A percentile compares a stretch with the other conserved stretches of the same genome.
These are phyloP conservation scores for Verticillium nonalfalfae DNA, from an alignment of 2,329 filamentous ascomycete genomes.

Conservation along the genomic window DNA sequence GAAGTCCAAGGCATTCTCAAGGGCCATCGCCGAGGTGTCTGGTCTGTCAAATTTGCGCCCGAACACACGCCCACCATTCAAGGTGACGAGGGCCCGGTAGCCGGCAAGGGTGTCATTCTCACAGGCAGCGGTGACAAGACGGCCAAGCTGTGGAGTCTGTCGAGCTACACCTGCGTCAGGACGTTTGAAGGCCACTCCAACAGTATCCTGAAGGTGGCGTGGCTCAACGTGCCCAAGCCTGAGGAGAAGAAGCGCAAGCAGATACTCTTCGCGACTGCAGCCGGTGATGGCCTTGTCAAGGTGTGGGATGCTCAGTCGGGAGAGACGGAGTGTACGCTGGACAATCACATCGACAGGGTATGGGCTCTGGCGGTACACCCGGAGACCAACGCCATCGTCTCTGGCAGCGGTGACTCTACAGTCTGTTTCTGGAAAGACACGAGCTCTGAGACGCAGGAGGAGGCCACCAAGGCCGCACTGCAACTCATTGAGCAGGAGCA, in stretches of 20 bases:
- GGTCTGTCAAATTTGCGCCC: constrained; percentile 89
- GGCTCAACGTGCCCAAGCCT: constrained; percentile 56
- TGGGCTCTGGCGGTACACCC: constrained; percentile 80
- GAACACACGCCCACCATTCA: constrained; percentile 67
- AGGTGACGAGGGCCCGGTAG: constrained; percentile 64
- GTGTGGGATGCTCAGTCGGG: constrained; percentile 87
- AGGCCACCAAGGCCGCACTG: constrained; percentile 66
- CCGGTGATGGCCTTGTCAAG: constrained; percentile 91
- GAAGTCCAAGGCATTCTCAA: constrained; percentile 86
- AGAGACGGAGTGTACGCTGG: constrained; percentile 81
- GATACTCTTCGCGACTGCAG: constrained; percentile 76
- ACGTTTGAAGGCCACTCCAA: constrained; percentile 97
- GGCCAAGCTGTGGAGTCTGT: constrained; percentile 87
- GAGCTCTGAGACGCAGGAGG: constrained; percentile 70
- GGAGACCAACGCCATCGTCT: constrained; percentile 67
- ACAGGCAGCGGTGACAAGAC: constrained; percentile 96
- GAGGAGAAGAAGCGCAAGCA: constrained; percentile 50
- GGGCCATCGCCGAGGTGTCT: constrained; percentile 91
- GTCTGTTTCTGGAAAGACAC: constrained; percentile 96
- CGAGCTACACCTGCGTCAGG: constrained; percentile 85
- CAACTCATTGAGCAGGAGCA: constrained; percentile 91
- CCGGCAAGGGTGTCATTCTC: constrained; percentile 74
- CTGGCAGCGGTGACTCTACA: constrained; percentile 86
- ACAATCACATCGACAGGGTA: constrained; percentile 94
- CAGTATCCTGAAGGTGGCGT: constrained; percentile 87